These are phyloP conservation scores for Saxophila tyrrhenica DNA, from an alignment of 495 filamentous ascomycete genomes.

Conservation along the genomic window DNA sequence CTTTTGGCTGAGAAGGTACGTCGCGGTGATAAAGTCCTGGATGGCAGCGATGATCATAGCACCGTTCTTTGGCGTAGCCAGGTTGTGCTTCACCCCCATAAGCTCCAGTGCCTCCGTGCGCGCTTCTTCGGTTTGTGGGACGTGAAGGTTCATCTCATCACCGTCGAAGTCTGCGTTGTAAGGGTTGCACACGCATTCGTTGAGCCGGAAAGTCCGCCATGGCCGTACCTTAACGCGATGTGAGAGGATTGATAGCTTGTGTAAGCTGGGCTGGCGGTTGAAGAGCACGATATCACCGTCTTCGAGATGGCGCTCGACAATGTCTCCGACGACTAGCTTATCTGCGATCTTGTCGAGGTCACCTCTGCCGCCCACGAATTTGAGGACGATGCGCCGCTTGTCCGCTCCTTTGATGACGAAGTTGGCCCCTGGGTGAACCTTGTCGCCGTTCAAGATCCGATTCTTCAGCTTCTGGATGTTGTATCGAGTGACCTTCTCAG, in stretches of 20 bases:
- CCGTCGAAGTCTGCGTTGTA: conserved; percentile 99
- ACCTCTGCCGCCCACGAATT: conserved; percentile 41
- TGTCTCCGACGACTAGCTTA: conserved; percentile 66
- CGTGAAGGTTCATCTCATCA: conserved; percentile 98
- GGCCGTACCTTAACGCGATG: conserved; percentile 88
- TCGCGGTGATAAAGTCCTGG: conserved; percentile 95
- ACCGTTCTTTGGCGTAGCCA: conserved; percentile 92
- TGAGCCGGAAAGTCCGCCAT: conserved; percentile 91
- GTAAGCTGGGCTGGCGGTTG: conserved; percentile 93
- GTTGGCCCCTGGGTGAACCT: conserved; percentile 78
- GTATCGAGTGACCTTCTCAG: conserved; percentile 68
- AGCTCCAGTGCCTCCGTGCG: conserved; percentile 87
- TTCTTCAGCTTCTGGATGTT: conserved; percentile 72
- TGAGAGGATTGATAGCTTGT: conserved; percentile 95
- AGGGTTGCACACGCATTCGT: conserved; percentile 95
- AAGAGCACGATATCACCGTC: conserved; percentile 96
- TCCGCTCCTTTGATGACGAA: conserved; percentile 62
- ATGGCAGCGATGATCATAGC: conserved; percentile 97
- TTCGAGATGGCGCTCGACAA: conserved; percentile 88
- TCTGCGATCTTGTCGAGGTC: conserved; percentile 54
- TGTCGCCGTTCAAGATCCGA: conserved; percentile 59
- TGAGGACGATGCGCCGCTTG: conserved; percentile 53
- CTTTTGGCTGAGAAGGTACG: conserved; percentile 84
- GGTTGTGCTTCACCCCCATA: conserved; percentile 96
- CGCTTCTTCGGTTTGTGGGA: conserved; percentile 95